Conservation (phyloP, 352 stramenopile species). For the Pythium vanterpoolii region DNA sequence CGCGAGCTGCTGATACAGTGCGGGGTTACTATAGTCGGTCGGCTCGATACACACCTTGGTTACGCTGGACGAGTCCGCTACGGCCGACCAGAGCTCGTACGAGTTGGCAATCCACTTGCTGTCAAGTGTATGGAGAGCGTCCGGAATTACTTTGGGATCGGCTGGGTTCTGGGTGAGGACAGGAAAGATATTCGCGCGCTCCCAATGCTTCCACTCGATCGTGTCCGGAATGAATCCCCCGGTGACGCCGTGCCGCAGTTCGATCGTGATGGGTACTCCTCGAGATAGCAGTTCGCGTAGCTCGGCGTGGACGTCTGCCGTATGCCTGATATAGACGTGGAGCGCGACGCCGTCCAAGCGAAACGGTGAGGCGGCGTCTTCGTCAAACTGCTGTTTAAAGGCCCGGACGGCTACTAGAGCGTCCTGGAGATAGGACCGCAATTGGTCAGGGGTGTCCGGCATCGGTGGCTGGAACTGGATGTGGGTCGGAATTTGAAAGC, state of each 20-base stretch:
- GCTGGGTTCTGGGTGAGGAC: neutral
- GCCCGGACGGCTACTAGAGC: neutral
- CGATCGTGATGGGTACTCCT: neutral
- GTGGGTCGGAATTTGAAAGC: neutral
- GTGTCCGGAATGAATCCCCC: neutral
- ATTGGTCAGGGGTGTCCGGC: neutral
- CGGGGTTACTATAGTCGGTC: neutral
- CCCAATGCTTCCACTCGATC: neutral
- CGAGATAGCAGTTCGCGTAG: neutral
- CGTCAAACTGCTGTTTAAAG: neutral
- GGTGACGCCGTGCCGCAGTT: neutral
- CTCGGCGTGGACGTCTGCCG: neutral
- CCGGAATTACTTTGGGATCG: neutral
- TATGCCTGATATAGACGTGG: neutral
- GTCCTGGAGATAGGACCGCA: neutral
- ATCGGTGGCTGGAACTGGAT: neutral
- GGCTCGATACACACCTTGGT: neutral
- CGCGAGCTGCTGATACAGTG: neutral
- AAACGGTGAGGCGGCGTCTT: neutral
- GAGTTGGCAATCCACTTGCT: neutral
- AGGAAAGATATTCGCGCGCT: neutral
- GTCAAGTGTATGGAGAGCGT: neutral
- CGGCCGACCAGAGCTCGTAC: slow-evolving; percentile 8
- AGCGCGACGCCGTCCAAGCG: neutral
- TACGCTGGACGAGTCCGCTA: neutral